Conservation (phyloP, 257 asterid species). For the Salvia miltiorrhiza region DNA sequence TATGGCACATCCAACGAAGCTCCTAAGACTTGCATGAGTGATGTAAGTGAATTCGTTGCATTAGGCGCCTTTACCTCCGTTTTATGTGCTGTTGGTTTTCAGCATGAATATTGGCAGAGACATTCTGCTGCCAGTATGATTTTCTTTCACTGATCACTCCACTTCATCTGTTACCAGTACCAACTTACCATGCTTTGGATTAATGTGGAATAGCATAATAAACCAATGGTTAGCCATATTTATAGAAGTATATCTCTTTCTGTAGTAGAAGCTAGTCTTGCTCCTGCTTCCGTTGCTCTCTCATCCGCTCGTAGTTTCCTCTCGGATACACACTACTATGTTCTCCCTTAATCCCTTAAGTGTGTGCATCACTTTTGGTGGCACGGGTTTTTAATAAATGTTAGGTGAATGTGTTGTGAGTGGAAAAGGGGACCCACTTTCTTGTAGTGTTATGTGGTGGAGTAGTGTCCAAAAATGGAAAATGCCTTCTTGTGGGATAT, state of each 20-base stretch:
- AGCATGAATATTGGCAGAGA: background rate
- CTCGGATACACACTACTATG: background rate
- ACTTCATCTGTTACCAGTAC: background rate
- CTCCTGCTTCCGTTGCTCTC: background rate
- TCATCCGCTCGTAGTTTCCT: background rate
- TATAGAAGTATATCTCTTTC: background rate
- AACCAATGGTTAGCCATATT: background rate
- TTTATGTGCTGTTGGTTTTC: background rate
- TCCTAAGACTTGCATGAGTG: constrained; percentile 59
- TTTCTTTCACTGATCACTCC: background rate
- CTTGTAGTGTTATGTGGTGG: no score
- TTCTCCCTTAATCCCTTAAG: no score
- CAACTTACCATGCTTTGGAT: background rate
- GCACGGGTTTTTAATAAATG: no score
- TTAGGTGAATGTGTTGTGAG: no score
- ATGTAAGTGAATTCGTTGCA: constrained; percentile 45
- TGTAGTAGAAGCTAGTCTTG: background rate
- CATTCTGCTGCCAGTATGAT: background rate
- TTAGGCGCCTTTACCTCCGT: background rate
- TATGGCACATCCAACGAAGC: constrained; percentile 68
- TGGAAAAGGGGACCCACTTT: no score
- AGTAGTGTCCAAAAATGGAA: no score
- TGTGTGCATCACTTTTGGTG: no score
- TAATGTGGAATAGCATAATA: background rate
- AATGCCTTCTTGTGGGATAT: no score